Evolutionary conservation across 1,284 basidiomycete species (phyloP).

Genomic region (Xerocomus nothofagi): DNA sequence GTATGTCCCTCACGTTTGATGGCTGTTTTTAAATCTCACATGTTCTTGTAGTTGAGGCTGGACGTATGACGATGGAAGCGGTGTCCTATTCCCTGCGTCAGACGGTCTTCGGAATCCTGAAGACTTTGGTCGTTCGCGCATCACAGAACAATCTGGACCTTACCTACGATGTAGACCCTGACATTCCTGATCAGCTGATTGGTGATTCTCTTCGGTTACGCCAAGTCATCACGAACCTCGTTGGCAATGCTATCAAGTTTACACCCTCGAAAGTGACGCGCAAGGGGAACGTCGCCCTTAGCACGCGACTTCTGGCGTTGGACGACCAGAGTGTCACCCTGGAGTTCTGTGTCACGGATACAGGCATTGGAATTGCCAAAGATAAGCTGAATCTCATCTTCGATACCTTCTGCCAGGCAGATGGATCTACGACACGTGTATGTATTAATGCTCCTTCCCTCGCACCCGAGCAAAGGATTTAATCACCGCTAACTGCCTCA

Average conservation of each 20-base stretch:
- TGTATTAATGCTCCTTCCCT: slow-evolving; percentile 28
- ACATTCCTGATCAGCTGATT: slow-evolving; percentile 95
- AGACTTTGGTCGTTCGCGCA: slow-evolving; percentile 96
- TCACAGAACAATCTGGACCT: slow-evolving; percentile 97
- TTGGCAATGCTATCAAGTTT: slow-evolving; percentile 96
- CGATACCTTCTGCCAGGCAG: slow-evolving; percentile 99
- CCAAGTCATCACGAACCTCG: slow-evolving; percentile 93
- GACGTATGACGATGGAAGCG: slow-evolving; percentile 99
- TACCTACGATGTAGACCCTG: slow-evolving; percentile 94
- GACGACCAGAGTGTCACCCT: slow-evolving; percentile 83
- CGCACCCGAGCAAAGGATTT: slow-evolving; percentile 14
- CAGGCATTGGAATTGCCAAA: slow-evolving; percentile 98
- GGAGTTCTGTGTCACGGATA: slow-evolving; percentile 97
- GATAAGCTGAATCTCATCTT: slow-evolving; percentile 99
- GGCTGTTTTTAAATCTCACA: slow-evolving; percentile 5
- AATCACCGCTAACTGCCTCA: slow-evolving; percentile 22
- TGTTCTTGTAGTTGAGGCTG: slow-evolving; percentile 81
- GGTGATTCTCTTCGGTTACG: slow-evolving; percentile 93
- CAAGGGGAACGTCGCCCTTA: slow-evolving; percentile 91
- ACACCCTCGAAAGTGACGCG: slow-evolving; percentile 76
- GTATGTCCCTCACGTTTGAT: slow-evolving; percentile 47
- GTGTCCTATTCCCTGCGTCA: slow-evolving; percentile 97
- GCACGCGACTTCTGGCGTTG: slow-evolving; percentile 74
- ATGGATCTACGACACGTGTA: slow-evolving; percentile 89
- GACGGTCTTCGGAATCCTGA: slow-evolving; percentile 96